phyloP scores from a whole-genome alignment of 768 basidiomycete genomes.

The Amanita thiersii region DNA sequence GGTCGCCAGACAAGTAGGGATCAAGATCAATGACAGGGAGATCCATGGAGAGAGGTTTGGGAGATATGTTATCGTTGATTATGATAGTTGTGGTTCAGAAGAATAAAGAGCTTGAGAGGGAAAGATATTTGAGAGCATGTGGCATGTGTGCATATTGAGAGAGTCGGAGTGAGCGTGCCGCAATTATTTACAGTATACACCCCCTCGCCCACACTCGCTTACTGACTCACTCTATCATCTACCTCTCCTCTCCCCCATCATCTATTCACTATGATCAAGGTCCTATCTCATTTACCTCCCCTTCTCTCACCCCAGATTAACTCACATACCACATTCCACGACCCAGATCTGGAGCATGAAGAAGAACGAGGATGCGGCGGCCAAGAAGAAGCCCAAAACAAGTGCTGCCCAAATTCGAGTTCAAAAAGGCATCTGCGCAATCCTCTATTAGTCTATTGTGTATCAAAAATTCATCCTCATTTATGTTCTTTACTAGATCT shows the following conservation, averaged over 20 bases:
- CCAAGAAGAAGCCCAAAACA: slow-evolving; percentile 98
- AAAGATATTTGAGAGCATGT: too few species aligned
- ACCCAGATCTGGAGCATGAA: slow-evolving; percentile 97
- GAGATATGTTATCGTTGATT: slow-evolving; percentile 24
- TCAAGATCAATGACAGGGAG: slow-evolving; percentile 77
- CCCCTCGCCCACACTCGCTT: too few species aligned
- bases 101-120: slow-evolving; percentile 6
- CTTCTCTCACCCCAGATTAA: background rate
- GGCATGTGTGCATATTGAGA: too few species aligned
- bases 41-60: slow-evolving; percentile 42
- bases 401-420: slow-evolving; percentile 97
- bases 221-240: too few species aligned
- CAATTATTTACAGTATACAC: too few species aligned
- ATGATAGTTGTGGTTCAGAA: slow-evolving; percentile 18
- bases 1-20: slow-evolving; percentile 44
- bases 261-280: slow-evolving; percentile 38
- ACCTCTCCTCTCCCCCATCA: too few species aligned
- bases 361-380: slow-evolving; percentile 96
- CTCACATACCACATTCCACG: slow-evolving; percentile 2
- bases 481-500: slow-evolving; percentile 48
- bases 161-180: too few species aligned
- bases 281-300: slow-evolving; percentile 16
- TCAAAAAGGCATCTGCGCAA: slow-evolving; percentile 79
- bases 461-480: background rate
- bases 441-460: background rate